Conservation (phyloP, 1,139 yeast genomes). For the Sugiyamaella castrensis region DNA sequence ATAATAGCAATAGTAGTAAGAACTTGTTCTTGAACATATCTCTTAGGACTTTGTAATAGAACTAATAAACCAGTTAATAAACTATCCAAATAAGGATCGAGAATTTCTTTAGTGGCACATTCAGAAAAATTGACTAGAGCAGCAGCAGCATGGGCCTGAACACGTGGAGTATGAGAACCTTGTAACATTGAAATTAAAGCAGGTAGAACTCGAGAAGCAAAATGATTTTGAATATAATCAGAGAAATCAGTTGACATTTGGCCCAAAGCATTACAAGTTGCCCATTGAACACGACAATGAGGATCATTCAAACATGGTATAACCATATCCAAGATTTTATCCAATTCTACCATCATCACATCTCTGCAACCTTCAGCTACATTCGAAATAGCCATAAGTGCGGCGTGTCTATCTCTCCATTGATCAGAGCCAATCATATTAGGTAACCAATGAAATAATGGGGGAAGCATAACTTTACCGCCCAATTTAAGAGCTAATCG, state of each 20-base stretch:
- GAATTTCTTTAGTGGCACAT: slow-evolving; percentile 78
- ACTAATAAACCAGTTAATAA: slow-evolving; percentile 70
- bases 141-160: slow-evolving; percentile 98
- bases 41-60: slow-evolving; percentile 76
- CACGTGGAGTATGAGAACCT: slow-evolving; percentile 72
- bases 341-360: slow-evolving; percentile 77
- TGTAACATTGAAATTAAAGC: slow-evolving; percentile 81
- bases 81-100: slow-evolving; percentile 88
- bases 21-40: slow-evolving; percentile 96
- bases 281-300: slow-evolving; percentile 94
- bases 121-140: slow-evolving; percentile 95
- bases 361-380: slow-evolving; percentile 98
- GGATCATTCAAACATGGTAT: slow-evolving; percentile 76
- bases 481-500: slow-evolving; percentile 80
- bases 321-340: slow-evolving; percentile 76
- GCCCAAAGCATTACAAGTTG: slow-evolving; percentile 94
- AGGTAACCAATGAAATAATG: slow-evolving; percentile 82
- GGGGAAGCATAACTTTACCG: slow-evolving; percentile 79
- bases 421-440: slow-evolving; percentile 68
- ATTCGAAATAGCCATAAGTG: slow-evolving; percentile 91
- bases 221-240: slow-evolving; percentile 75
- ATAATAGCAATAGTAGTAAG: slow-evolving; percentile 94
- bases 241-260: slow-evolving; percentile 98
- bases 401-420: slow-evolving; percentile 97
- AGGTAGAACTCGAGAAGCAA: slow-evolving; percentile 78